Conservation (phyloP, 2,329 filamentous ascomycete species). For the Monosporascus sp. region DNA sequence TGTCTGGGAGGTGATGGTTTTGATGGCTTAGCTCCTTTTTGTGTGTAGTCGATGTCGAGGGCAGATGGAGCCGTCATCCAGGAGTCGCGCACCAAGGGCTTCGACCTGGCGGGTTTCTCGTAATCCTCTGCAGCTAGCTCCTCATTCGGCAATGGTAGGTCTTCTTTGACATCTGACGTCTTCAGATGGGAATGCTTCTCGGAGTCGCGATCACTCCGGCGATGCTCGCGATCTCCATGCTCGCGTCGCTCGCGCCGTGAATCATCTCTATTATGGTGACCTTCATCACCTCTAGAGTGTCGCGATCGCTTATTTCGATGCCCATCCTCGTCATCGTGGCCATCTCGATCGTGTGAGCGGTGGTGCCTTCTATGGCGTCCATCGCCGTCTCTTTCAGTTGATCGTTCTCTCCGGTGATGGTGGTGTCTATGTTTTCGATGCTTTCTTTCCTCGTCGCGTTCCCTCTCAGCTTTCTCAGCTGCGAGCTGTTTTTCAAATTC, state of each 20-base stretch:
- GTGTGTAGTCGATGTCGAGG: conserved; percentile 77
- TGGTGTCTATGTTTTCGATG: conserved; percentile 38
- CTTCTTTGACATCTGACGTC: conserved; percentile 41
- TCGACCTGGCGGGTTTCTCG: conserved; percentile 20
- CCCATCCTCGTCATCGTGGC: conserved; percentile 43
- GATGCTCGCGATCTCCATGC: conserved; percentile 19
- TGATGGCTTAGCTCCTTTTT: conserved; percentile 50
- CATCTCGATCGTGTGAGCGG: conserved; percentile 30
- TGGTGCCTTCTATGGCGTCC: conserved; percentile 27
- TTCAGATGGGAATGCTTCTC: conserved; percentile 34
- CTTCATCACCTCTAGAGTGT: conserved; percentile 45
- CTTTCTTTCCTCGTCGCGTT: conserved; percentile 41
- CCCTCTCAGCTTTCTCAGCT: conserved; percentile 52
- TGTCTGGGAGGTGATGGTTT: conserved; percentile 47
- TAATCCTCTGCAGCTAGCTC: conserved; percentile 31
- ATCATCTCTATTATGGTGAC: conserved; percentile 33
- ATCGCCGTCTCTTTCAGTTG: conserved; percentile 32
- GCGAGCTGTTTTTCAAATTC: conserved; percentile 77
- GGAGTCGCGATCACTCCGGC: conserved; percentile 17
- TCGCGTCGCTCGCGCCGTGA: conserved; percentile 18
- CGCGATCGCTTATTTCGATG: conserved; percentile 62
- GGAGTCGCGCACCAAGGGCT: conserved; percentile 62
- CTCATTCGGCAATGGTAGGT: conserved; percentile 47
- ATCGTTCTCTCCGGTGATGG: conserved; percentile 44
- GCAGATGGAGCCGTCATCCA: conserved; percentile 93